Percentiles rank a stretch among this genome's conserved stretches.
These are phyloP conservation scores for Nothopassalora personata DNA, from an alignment of 2,329 filamentous ascomycete species.

Conservation along the genomic window DNA sequence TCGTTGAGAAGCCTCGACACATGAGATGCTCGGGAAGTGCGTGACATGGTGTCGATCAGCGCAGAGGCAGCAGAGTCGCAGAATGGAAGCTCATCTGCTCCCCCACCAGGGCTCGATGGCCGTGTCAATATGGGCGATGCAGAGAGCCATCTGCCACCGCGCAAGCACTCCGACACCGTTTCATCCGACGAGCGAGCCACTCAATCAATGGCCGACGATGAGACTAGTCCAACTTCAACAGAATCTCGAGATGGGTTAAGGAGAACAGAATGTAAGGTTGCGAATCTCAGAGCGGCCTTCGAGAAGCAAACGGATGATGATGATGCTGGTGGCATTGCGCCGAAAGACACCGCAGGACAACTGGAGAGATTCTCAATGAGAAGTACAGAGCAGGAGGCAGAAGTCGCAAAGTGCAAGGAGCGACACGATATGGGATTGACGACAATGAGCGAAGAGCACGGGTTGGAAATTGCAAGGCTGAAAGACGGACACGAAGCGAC, in stretches of 20 bases:
- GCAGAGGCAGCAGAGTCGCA: neutral
- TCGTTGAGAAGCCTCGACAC: neutral
- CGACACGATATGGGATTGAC: neutral
- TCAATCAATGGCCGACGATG: neutral
- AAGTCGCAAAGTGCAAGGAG: conserved; percentile 18
- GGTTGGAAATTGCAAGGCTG: neutral
- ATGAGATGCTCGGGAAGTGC: neutral
- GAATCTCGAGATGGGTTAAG: conserved; percentile 12
- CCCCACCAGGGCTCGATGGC: neutral
- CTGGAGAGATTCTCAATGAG: conserved; percentile 14
- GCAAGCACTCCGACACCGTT: neutral
- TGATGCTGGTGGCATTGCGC: neutral
- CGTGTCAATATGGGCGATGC: neutral
- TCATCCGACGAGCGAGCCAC: neutral
- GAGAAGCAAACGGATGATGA: conserved; percentile 16
- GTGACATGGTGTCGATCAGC: neutral
- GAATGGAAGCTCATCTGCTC: neutral
- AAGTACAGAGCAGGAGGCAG: conserved; percentile 12
- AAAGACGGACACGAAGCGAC: conserved; percentile 10
- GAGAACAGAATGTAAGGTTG: conserved; percentile 26
- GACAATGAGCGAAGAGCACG: neutral
- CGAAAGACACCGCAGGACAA: conserved; percentile 1
- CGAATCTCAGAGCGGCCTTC: conserved; percentile 27
- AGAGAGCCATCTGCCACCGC: neutral
- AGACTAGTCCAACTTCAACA: conserved; percentile 6